These are phyloP conservation scores for Lojkania enalia DNA, from an alignment of 2,329 filamentous ascomycete species.

Conservation along the genomic window DNA sequence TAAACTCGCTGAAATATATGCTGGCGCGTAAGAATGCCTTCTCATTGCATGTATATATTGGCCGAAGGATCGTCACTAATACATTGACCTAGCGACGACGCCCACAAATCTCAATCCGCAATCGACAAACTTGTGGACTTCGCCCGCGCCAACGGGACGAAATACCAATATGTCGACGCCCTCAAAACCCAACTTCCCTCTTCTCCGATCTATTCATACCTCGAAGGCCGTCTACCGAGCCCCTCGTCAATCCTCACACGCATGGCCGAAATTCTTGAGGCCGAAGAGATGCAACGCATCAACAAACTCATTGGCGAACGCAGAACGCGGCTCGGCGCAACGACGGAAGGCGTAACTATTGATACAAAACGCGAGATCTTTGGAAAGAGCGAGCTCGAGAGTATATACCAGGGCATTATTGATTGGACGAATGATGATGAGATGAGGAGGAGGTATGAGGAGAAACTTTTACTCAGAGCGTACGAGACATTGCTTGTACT, in stretches of 20 bases:
- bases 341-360: conserved; percentile 76
- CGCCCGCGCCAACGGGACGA: conserved; percentile 71
- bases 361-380: conserved; percentile 89
- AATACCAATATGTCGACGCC: conserved; percentile 73
- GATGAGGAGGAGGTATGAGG: conserved; percentile 79
- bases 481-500: conserved; percentile 76
- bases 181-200: conserved; percentile 77
- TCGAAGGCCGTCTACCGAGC: conserved; percentile 82
- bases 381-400: conserved; percentile 73
- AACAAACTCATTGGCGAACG: conserved; percentile 89
- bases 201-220: conserved; percentile 75
- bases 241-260: conserved; percentile 80
- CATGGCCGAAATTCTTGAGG: conserved; percentile 80
- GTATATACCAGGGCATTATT: conserved; percentile 79
- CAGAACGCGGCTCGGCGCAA: conserved; percentile 82
- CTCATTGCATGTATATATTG: no score
- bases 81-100: conserved; percentile 55
- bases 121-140: conserved; percentile 80
- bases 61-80: no score
- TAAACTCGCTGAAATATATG: conserved; percentile 74
- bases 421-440: conserved; percentile 91
- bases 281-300: conserved; percentile 84
- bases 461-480: conserved; percentile 81
- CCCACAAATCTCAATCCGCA: conserved; percentile 61
- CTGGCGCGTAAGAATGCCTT: conserved; percentile 62